A percentile compares a stretch with the other conserved stretches of the same genome.
Evolutionary conservation across 2,329 filamentous ascomycete genomes (phyloP).

Genomic region (Colletotrichum tanaceti): DNA sequence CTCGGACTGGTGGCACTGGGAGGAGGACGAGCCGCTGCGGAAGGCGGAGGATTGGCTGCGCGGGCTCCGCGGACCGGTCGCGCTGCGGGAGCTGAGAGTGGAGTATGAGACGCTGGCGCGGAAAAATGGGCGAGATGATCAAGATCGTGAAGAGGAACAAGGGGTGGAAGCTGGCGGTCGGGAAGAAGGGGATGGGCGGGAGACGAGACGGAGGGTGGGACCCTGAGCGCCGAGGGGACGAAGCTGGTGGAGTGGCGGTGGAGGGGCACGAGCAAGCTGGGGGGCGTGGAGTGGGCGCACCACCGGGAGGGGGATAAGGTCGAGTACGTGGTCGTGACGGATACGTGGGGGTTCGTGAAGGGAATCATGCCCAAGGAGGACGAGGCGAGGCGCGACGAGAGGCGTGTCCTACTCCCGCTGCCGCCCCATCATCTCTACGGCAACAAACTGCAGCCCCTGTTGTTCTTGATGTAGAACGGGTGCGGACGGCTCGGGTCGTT

Average conservation of each 20-base stretch:
- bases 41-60: conserved; percentile 54
- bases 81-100: conserved; percentile 54
- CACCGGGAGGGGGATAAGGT: conserved; percentile 25
- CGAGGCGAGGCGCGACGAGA: neutral
- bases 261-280: conserved; percentile 23
- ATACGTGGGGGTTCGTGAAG: conserved; percentile 26
- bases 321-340: conserved; percentile 33
- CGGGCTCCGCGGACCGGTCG: conserved; percentile 43
- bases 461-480: too few species aligned
- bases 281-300: conserved; percentile 19
- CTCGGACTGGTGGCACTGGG: conserved; percentile 62
- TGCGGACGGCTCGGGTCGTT: too few species aligned
- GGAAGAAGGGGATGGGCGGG: neutral
- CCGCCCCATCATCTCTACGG: neutral
- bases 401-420: too few species aligned
- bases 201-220: conserved; percentile 8
- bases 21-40: conserved; percentile 50
- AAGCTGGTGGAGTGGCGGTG: conserved; percentile 26
- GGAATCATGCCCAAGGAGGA: conserved; percentile 23
- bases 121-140: conserved; percentile 58
- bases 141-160: conserved; percentile 51
- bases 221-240: conserved; percentile 26
- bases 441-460: neutral
- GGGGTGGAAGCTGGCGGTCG: conserved; percentile 22
- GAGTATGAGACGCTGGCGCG: conserved; percentile 61